Conservation (phyloP, 2,329 filamentous ascomycete species). For the Hypoxylon sp. region DNA sequence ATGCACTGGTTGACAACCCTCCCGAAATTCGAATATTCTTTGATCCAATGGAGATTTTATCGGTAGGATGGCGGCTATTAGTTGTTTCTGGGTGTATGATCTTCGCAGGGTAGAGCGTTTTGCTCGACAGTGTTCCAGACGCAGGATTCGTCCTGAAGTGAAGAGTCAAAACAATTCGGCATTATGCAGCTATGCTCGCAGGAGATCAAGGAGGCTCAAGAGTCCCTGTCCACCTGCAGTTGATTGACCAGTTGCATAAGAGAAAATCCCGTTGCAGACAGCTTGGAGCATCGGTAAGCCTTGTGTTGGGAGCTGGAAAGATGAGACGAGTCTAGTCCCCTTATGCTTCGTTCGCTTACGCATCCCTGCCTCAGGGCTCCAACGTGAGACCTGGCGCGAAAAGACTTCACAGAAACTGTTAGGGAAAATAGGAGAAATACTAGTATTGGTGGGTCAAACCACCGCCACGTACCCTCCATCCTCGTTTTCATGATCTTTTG, state of each 20-base stretch:
- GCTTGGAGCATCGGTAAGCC: slow-evolving; percentile 36
- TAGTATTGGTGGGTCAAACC: slow-evolving; percentile 51
- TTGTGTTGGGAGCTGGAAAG: slow-evolving; percentile 44
- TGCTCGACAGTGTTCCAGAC: slow-evolving; percentile 43
- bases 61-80: slow-evolving; percentile 45
- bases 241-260: slow-evolving; percentile 27
- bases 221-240: slow-evolving; percentile 19
- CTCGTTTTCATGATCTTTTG: slow-evolving; percentile 33
- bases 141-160: slow-evolving; percentile 44
- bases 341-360: slow-evolving; percentile 46
- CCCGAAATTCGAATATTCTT: slow-evolving; percentile 42
- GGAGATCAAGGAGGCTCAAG: slow-evolving; percentile 43
- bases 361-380: slow-evolving; percentile 46
- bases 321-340: slow-evolving; percentile 50
- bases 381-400: slow-evolving; percentile 50
- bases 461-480: slow-evolving; percentile 36
- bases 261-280: slow-evolving; percentile 23
- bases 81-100: slow-evolving; percentile 47
- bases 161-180: slow-evolving; percentile 43
- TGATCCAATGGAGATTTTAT: slow-evolving; percentile 42
- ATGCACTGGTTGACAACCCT: slow-evolving; percentile 28
- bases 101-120: slow-evolving; percentile 44
- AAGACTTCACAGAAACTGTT: slow-evolving; percentile 40
- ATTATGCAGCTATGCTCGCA: slow-evolving; percentile 48
- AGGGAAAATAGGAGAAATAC: slow-evolving; percentile 49